Base-by-base conservation (phyloP, 805 yeast genomes). In the Suhomyces xylopsoci region DNA sequence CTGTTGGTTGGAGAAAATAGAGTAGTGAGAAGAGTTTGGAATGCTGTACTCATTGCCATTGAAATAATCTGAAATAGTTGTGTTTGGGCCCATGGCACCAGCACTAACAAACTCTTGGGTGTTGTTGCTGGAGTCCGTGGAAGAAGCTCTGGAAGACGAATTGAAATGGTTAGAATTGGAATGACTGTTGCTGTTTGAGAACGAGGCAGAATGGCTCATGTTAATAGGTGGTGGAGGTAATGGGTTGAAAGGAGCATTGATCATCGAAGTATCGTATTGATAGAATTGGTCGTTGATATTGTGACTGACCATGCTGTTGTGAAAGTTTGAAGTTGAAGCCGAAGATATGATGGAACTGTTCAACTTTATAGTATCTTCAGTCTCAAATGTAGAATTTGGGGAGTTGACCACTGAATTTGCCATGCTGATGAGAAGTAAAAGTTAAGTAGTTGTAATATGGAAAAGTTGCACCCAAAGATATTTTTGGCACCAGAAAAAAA, bases 171-270 rank as follows among this genome's bases (percentile, higher is more conserved):
- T 36, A 7, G 20, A 30, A 34, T 34, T 42, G 30, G 32, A 12
- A 25, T 19, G 25, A 9, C 20, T 3, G 15, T 24, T 44, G 14
- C 10, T 34, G 32, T 40, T 42, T 38, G 46, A 28, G n/a, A 38
- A 38, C 20, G 49, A 49, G 24, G 48, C 32, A 17, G 52, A 28
- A 10, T 45, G 45, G 45, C 36, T 44, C 49, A 51, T 45, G 45
- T 53, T 45, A 24, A 62, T 56, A 32, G 61, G 58, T 14, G 66
- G 66, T 15, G 66, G 66, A 5, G 63, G 65, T 24, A 60, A 47
- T 7, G 65, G 63, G 48, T 53, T 52, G 50, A 58, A 58, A 12
- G 55, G 51, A n/a, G 30, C 53, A 36, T 45, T 51, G 34, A 32
- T 38, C 25, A 47, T 14, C 3, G 41, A 28, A 24, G 48, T 43